phyloP scores from a whole-genome alignment of 176 grass and related monocot species.

The Aegilops bicornis region DNA sequence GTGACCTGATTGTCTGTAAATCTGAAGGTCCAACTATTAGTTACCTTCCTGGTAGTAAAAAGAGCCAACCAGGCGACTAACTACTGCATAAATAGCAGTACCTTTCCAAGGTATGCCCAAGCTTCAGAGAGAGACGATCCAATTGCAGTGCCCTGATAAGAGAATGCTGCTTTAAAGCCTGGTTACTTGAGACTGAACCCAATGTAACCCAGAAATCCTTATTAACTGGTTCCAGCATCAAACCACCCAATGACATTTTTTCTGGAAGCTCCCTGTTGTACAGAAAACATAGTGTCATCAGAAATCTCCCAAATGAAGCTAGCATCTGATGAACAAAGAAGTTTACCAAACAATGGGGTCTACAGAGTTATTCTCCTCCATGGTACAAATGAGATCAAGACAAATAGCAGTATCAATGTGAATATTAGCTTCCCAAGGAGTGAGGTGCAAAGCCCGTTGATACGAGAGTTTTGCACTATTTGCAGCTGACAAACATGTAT shows the following conservation, averaged over 20 bases:
- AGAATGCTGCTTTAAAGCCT: slow-evolving; percentile 91
- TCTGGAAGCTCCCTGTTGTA: slow-evolving; percentile 74
- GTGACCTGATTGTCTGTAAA: slow-evolving; percentile 79
- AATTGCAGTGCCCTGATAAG: slow-evolving; percentile 80
- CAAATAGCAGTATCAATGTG: slow-evolving; percentile 79
- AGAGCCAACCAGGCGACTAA: slow-evolving; percentile 27
- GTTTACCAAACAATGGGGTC: slow-evolving; percentile 62
- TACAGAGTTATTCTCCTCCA: slow-evolving; percentile 35
- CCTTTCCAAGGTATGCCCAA: slow-evolving; percentile 95
- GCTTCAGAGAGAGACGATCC: slow-evolving; percentile 76
- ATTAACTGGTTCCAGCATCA: slow-evolving; percentile 74
- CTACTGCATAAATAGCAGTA: slow-evolving; percentile 32
- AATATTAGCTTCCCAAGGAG: slow-evolving; percentile 94
- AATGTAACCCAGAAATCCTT: slow-evolving; percentile 93
- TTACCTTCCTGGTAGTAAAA: slow-evolving; percentile 3
- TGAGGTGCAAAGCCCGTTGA: slow-evolving; percentile 62
- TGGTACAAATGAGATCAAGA: slow-evolving; percentile 66
- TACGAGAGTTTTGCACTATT: slow-evolving; percentile 76
- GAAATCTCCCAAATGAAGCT: slow-evolving; percentile 8
- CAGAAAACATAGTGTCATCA: slow-evolving; percentile 41
- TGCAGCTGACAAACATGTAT: slow-evolving; percentile 56
- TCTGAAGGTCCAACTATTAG: slow-evolving; percentile 56
- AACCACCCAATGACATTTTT: slow-evolving; percentile 82
- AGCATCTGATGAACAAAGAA: slow-evolving; percentile 18
- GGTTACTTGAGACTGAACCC: slow-evolving; percentile 63